phyloP scores from a whole-genome alignment of 2,329 filamentous ascomycete genomes.

The Colletotrichum cordylinicola region DNA sequence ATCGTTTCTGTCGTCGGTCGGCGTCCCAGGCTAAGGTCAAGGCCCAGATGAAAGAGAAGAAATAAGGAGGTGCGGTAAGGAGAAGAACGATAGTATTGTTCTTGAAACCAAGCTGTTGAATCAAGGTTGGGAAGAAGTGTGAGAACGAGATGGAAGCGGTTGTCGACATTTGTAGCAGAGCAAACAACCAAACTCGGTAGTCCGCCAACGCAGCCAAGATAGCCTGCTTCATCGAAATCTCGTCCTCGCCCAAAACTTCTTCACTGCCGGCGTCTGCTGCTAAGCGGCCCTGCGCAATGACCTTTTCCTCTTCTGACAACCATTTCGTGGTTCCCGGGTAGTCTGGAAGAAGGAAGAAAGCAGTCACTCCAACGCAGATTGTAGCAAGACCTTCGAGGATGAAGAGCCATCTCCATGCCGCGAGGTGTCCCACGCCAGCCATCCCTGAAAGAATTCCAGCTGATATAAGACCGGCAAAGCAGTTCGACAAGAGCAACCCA shows the following conservation, averaged over 20 bases:
- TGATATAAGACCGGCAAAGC: slow-evolving; percentile 66
- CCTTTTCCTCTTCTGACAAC: slow-evolving; percentile 2
- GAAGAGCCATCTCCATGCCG: slow-evolving; percentile 82
- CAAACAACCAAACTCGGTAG: not conserved
- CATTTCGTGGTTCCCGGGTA: slow-evolving; percentile 23
- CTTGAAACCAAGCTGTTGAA: slow-evolving; percentile 27
- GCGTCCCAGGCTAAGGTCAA: slow-evolving; percentile 3
- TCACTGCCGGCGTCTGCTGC: not conserved
- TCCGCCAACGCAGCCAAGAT: not conserved
- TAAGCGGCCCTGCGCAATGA: not conserved
- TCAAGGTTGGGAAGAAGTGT: slow-evolving; percentile 31
- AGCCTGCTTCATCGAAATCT: not conserved
- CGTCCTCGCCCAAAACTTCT: not conserved
- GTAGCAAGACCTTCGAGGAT: slow-evolving; percentile 67
- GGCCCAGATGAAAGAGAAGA: not conserved
- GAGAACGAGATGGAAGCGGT: not conserved
- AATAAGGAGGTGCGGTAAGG: slow-evolving; percentile 34
- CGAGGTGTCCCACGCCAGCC: slow-evolving; percentile 48
- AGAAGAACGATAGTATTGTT: slow-evolving; percentile 27
- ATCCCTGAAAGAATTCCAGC: slow-evolving; percentile 62
- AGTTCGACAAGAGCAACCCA: slow-evolving; percentile 22
- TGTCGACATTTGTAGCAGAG: not conserved
- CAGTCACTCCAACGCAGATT: slow-evolving; percentile 46
- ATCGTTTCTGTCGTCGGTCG: not conserved
- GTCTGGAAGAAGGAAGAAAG: slow-evolving; percentile 26